These are phyloP conservation scores for Vishniacozyma victoriae DNA, from an alignment of 768 basidiomycete species.

Conservation along the genomic window DNA sequence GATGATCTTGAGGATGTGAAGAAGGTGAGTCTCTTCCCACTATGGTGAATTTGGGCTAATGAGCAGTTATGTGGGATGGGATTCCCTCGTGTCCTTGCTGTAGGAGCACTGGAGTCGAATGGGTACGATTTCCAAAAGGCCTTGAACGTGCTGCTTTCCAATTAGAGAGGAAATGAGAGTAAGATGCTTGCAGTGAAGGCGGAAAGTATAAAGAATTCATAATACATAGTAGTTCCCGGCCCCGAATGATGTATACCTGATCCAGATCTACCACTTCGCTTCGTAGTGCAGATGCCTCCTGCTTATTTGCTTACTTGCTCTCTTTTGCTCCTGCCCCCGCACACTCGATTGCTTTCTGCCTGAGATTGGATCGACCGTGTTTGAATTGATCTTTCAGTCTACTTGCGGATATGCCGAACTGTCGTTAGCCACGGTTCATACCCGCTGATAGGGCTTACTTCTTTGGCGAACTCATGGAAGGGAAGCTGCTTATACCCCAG, in stretches of 20 bases:
- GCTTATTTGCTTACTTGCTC: too few relatives aligned
- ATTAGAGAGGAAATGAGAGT: slow-evolving; percentile 1
- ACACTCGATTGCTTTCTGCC: too few relatives aligned
- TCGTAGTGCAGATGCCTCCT: too few relatives aligned
- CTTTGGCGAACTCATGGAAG: slow-evolving; percentile 4
- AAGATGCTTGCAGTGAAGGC: too few relatives aligned
- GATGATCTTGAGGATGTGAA: slow-evolving; percentile 47
- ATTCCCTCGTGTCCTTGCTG: slow-evolving; percentile 73
- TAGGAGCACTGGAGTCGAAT: slow-evolving; percentile 74
- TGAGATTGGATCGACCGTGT: slow-evolving; percentile 5
- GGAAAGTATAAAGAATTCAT: too few relatives aligned
- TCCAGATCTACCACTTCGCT: too few relatives aligned
- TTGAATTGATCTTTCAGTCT: slow-evolving; percentile 14
- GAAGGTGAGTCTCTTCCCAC: slow-evolving; percentile 48
- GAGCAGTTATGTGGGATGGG: slow-evolving; percentile 80
- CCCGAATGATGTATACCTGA: too few relatives aligned
- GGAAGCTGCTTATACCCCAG: slow-evolving; percentile 7
- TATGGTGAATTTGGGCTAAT: slow-evolving; percentile 67
- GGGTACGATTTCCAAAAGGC: slow-evolving; percentile 76
- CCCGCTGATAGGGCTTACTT: not conserved
- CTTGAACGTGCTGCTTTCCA: slow-evolving; percentile 62
- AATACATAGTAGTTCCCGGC: too few relatives aligned
- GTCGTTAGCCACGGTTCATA: not conserved
- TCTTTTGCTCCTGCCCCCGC: too few relatives aligned
- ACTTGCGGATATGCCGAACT: slow-evolving; percentile 9